These are phyloP conservation scores for Xylaria bambusicola DNA, from an alignment of 495 filamentous ascomycete species.

Conservation along the genomic window DNA sequence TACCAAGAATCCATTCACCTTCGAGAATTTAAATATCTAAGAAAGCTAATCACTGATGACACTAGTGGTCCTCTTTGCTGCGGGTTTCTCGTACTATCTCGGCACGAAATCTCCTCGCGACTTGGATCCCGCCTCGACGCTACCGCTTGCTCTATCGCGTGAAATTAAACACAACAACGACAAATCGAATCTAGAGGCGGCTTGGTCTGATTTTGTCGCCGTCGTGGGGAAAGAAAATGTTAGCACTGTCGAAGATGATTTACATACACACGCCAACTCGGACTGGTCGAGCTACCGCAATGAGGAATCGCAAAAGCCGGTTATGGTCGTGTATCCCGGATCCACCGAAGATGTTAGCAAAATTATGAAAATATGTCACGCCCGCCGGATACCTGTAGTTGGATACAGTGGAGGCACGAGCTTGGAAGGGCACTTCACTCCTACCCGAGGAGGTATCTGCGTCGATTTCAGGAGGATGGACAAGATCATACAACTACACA, in stretches of 20 bases:
- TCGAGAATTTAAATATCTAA: neutral
- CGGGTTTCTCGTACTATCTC: constrained; percentile 67
- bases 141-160: constrained; percentile 60
- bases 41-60: constrained; percentile 17
- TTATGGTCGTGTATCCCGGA: constrained; percentile 65
- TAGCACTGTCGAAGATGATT: constrained; percentile 67
- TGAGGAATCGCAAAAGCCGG: constrained; percentile 48
- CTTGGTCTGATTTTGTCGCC: constrained; percentile 86
- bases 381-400: constrained; percentile 70
- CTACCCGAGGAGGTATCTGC: constrained; percentile 74
- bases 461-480: constrained; percentile 78
- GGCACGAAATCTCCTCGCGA: constrained; percentile 63
- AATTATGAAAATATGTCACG: constrained; percentile 76
- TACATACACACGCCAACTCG: constrained; percentile 73
- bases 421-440: constrained; percentile 77
- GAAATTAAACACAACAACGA: constrained; percentile 70
- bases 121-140: constrained; percentile 71
- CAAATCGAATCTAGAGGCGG: constrained; percentile 79
- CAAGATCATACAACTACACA: constrained; percentile 68
- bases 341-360: constrained; percentile 68
- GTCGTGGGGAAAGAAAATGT: constrained; percentile 87
- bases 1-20: constrained; percentile 37
- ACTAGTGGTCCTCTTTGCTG: constrained; percentile 59
- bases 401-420: constrained; percentile 76
- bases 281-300: constrained; percentile 84